Evolutionary conservation across 1,284 basidiomycete species (phyloP), one percentile per base, ranked within the genome.

Genomic region (Xanthoconium separans): DNA sequence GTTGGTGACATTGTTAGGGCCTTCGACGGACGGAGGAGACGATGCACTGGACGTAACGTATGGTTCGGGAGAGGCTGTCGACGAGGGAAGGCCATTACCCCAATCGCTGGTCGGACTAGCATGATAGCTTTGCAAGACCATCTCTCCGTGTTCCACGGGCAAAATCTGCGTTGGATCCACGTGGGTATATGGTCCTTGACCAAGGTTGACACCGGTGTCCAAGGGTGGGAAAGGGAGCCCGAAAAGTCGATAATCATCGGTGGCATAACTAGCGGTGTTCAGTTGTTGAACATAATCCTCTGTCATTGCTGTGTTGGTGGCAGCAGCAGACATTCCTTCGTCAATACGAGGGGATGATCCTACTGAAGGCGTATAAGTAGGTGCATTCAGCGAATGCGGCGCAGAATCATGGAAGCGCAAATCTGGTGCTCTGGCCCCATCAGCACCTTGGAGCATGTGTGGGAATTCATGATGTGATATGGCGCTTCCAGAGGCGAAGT

Each of bases 161-260:
- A 93, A 74, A 46, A 94, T 89, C 70, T 95, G 91, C 20, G 85
- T 87, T 3, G 93, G 93, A 74, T 95, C 91, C 57, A 95, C 89
- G 70, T 92, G 89, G 31, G 91, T 93, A 73, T 84, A 92, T 5
- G 83, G 83, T 47, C 74, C 73, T 54, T 78, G 78, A 40, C 69
- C 68, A 43, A 74, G 60, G 50, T 63, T 60, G 46, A 73, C 61
- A 5, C 70, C 65, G 31, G 70, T 65, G 57, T 83, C 79, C 55
- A 84, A 67, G 52, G 73, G 71, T 27, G 81, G 73, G 64, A 84
- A 88, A 62, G 84, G 77, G 60, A 88, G 73, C 47, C 81, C 79
- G 70, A 89, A 80, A 51, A 89, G 68, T 46, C 78, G 75, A 61
- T 84, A 88, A 58, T 84, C 84, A 44, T 87, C 83, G 36, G 77